A percentile compares a stretch with the other conserved stretches of the same genome.
Evolutionary conservation across 148 eudicot species (phyloP).

Genomic region (Chenopodium formosanum): DNA sequence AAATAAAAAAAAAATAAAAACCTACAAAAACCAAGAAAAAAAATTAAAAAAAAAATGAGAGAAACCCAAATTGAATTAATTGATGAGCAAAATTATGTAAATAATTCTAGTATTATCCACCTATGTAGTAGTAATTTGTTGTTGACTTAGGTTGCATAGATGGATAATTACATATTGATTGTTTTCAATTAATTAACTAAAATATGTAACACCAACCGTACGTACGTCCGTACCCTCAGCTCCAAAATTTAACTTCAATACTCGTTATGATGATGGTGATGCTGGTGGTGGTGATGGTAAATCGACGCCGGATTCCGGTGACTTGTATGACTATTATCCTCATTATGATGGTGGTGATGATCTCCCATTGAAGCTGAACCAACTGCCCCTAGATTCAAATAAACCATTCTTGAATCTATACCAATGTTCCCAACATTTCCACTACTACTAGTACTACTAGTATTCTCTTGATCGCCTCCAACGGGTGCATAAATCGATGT

Average conservation of each 20-base stretch:
- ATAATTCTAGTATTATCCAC: conserved; percentile 3
- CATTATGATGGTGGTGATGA: conserved; percentile 13
- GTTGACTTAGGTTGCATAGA: neutral
- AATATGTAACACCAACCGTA: neutral
- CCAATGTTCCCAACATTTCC: conserved; percentile 48
- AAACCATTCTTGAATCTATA: conserved; percentile 75
- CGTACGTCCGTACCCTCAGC: neutral
- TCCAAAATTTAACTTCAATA: conserved; percentile 11
- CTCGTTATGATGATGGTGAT: conserved; percentile 28
- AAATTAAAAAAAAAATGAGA: neutral
- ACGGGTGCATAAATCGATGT: conserved; percentile 17
- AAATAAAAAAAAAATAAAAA: neutral
- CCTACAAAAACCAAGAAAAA: conserved; percentile 15
- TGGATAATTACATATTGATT: neutral
- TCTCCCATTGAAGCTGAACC: conserved; percentile 24
- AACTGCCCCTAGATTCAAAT: conserved; percentile 59
- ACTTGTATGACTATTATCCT: conserved; percentile 22
- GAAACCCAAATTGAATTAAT: neutral
- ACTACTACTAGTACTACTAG: conserved; percentile 36
- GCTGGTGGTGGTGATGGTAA: conserved; percentile 32
- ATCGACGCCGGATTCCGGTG: conserved; percentile 25
- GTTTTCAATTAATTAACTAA: neutral
- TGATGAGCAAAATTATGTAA: neutral
- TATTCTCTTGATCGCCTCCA: conserved; percentile 30
- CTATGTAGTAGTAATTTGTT: neutral